Conservation (phyloP, 495 filamentous ascomycete genomes). For the Lindgomyces ingoldianus region DNA sequence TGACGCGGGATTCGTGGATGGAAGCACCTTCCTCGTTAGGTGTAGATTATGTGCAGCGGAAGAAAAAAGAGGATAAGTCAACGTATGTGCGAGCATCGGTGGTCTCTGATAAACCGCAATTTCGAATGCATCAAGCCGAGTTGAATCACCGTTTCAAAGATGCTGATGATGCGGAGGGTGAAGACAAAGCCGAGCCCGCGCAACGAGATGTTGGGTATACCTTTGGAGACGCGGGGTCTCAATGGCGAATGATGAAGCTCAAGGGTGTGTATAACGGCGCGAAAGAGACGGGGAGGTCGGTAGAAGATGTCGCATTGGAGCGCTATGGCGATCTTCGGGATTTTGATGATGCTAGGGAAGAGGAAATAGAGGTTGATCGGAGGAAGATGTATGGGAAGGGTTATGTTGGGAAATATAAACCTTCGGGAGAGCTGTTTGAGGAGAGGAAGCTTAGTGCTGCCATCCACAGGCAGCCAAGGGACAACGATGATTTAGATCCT, state of each 20-base stretch:
- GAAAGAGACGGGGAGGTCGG: conserved; percentile 65
- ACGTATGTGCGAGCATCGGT: conserved; percentile 47
- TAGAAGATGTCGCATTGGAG: conserved; percentile 81
- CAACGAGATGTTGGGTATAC: conserved; percentile 74
- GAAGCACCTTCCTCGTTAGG: conserved; percentile 77
- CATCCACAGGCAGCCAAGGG: conserved; percentile 44
- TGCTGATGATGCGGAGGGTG: conserved; percentile 53
- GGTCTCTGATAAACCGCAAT: conserved; percentile 67
- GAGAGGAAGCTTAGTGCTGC: conserved; percentile 65
- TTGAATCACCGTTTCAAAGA: conserved; percentile 73
- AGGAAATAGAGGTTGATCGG: conserved; percentile 88
- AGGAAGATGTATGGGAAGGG: conserved; percentile 80
- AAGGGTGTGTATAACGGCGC: conserved; percentile 80
- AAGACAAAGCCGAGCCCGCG: conserved; percentile 52
- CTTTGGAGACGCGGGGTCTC: conserved; percentile 86
- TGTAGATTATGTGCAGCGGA: conserved; percentile 79
- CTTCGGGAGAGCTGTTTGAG: conserved; percentile 80
- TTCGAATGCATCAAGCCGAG: conserved; percentile 79
- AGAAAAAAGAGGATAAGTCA: conserved; percentile 53
- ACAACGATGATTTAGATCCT: conserved; percentile 51
- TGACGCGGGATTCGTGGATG: conserved; percentile 91
- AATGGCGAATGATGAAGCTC: conserved; percentile 95
- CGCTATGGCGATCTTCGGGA: conserved; percentile 77
- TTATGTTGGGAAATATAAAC: conserved; percentile 85
- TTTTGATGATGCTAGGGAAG: conserved; percentile 93